Percentiles rank a stretch among this genome's conserved stretches.
Evolutionary conservation across 352 stramenopile genomes (phyloP).

Genomic region (Globisporangium recalcitrans): DNA sequence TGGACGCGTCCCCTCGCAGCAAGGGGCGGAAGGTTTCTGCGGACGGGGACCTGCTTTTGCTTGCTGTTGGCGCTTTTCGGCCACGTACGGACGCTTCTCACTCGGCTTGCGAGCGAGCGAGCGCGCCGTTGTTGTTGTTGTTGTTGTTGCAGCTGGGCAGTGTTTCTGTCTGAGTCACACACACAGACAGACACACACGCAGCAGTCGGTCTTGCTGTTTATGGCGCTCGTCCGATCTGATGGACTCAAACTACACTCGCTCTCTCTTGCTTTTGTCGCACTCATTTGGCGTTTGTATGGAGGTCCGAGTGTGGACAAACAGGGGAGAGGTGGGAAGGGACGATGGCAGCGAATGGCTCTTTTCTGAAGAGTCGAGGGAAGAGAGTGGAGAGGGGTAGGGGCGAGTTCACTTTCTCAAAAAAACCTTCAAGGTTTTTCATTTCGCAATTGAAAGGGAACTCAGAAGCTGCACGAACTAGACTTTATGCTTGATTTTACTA

Average conservation of each 20-base stretch:
- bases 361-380: no score
- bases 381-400: no score
- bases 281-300: neutral
- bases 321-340: neutral
- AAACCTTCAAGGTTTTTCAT: no score
- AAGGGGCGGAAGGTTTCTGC: slow-evolving; percentile 3
- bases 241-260: neutral
- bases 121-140: slow-evolving; percentile 7
- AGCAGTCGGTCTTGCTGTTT: no score
- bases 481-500: no score
- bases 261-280: neutral
- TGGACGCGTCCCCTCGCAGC: neutral
- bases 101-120: neutral
- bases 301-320: no score
- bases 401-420: no score
- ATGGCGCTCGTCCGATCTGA: neutral
- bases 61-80: neutral
- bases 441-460: no score
- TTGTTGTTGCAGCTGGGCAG: neutral
- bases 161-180: slow-evolving; percentile 2
- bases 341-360: neutral
- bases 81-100: slow-evolving; percentile 4
- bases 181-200: neutral
- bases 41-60: neutral
- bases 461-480: no score